Percentiles rank a stretch among this genome's conserved stretches.
Evolutionary conservation across 2,329 filamentous ascomycete species (phyloP).

Genomic region (Onygenales sp.): DNA sequence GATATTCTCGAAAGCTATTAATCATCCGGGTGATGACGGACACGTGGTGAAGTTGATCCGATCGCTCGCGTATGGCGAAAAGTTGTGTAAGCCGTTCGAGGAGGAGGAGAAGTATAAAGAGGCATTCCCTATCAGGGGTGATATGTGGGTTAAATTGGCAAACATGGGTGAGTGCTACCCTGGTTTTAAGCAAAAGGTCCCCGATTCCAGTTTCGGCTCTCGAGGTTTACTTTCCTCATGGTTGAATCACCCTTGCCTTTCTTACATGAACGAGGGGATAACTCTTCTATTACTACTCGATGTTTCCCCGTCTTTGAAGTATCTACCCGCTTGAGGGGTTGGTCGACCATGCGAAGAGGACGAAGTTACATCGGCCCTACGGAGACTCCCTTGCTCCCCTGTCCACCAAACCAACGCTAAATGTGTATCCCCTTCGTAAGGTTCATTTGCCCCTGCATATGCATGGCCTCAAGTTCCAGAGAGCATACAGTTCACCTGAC

Average conservation of each 20-base stretch:
- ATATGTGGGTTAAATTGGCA: conserved; percentile 36
- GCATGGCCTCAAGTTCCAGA: not conserved
- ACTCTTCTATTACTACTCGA: no score
- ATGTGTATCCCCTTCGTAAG: not conserved
- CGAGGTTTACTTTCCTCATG: not conserved
- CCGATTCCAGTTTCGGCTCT: not conserved
- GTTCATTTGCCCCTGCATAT: not conserved
- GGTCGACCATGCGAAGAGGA: no score
- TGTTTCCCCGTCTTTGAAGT: no score
- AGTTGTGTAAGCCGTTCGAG: conserved; percentile 32
- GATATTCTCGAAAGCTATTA: conserved; percentile 37
- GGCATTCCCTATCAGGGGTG: conserved; percentile 27
- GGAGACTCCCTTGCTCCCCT: no score
- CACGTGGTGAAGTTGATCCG: conserved; percentile 69
- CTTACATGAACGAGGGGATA: no score
- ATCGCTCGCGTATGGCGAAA: conserved; percentile 57
- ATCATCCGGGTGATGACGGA: conserved; percentile 58
- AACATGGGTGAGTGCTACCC: conserved; percentile 30
- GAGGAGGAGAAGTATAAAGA: conserved; percentile 21
- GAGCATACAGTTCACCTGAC: no score
- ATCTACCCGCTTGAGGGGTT: no score
- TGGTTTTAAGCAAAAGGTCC: no score
- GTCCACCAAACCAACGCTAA: not conserved
- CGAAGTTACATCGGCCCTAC: not conserved
- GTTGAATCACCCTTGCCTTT: not conserved